Conservation (phyloP, 306 rosid species). For the Dalbergia oliveri region DNA sequence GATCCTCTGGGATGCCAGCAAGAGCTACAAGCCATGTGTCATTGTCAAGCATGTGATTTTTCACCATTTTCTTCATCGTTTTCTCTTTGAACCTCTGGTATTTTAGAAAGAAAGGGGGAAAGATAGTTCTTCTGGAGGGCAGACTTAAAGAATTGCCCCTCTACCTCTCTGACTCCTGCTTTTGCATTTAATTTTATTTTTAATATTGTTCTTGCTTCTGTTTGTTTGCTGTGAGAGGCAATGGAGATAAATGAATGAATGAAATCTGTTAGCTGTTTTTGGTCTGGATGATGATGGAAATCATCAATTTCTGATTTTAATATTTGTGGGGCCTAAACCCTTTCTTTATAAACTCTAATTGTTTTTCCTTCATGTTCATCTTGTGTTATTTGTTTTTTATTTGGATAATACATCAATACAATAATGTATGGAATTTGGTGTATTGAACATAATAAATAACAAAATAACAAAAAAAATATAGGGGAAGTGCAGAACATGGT, state of each 20-base stretch:
- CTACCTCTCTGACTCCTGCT: not conserved
- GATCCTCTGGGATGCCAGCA: conserved; percentile 95
- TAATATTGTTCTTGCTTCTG: not conserved
- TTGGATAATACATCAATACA: not conserved
- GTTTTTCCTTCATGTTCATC: not conserved
- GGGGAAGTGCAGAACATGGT: conserved; percentile 60
- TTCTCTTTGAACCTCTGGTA: too few species aligned
- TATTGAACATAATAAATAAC: too few species aligned
- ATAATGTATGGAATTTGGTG: not conserved
- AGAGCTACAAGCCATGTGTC: conserved; percentile 66
- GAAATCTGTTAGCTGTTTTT: not conserved
- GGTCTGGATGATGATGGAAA: not conserved
- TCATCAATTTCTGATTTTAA: not conserved
- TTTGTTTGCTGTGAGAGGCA: not conserved
- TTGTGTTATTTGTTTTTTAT: not conserved
- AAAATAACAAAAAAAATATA: not conserved
- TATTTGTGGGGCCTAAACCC: not conserved
- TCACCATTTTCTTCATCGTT: too few species aligned
- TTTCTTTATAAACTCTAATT: too few species aligned
- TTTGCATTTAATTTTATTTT: not conserved
- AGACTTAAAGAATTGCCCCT: not conserved
- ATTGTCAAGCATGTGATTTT: too few species aligned
- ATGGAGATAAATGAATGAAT: too few species aligned
- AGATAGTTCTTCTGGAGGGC: not conserved
- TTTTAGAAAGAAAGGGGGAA: not conserved